Evolutionary conservation across 257 asterid species (phyloP), one percentile per base, ranked within the genome.

Genomic region (Solanum microdontum): DNA sequence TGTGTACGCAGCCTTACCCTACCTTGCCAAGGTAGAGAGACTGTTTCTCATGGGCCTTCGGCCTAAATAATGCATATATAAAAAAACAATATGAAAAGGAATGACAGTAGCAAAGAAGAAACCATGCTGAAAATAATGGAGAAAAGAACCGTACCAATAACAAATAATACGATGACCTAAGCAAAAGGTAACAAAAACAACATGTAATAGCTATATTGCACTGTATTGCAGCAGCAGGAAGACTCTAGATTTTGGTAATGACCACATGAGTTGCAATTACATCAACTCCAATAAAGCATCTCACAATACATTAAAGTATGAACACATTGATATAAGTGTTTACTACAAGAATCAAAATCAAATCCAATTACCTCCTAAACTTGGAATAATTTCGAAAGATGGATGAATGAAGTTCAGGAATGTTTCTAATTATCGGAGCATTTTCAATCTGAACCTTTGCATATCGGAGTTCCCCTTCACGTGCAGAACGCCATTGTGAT

Each of bases 351-450:
- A 66, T 37, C 19, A 66, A 28, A 14, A 15, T 4, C 15, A 43
- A 80, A 62, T 66, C 87, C 26, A 64, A 28, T 39, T 85, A 92
- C 95, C 94, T 91, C 84, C 83, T 86, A 89, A 93, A 93, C 91
- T 32, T 92, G 40, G 96, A 93, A 89, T 89, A 89, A 76, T 93
- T 92, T 69, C 96, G 89, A 83, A 93, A 93, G 89, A 92, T 76
- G 28, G 93, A 90, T 69, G 92, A 72, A 85, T 90, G 90, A 84
- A 86, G 87, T 87, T 73, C 80, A 3, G 92, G 90, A 84, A 89
- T 83, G 87, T 90, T 86, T 90, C 91, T 85, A 51, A 88, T 58
- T 11, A 90, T 83, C 3, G 92, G 91, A 88, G 96, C 92, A 26
- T 77, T 91, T 90, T 89, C 89, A 88, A 93, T 91, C 89, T 90